A percentile compares a stretch with the other conserved stretches of the same genome.
phyloP scores from a whole-genome alignment of 2,329 filamentous ascomycete species.

The Gaeumannomyces sp. region DNA sequence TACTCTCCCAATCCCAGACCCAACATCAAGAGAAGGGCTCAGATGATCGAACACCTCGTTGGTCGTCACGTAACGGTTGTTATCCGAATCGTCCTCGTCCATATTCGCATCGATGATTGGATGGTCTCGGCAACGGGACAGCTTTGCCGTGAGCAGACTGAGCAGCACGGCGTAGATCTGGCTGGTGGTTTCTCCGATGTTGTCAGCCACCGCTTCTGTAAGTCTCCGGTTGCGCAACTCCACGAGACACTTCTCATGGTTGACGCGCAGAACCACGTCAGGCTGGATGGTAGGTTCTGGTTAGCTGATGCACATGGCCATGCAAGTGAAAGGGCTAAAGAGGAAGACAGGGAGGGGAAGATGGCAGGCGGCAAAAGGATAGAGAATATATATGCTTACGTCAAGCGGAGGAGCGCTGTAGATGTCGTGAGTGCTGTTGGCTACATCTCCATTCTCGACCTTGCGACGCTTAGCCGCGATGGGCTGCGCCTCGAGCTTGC shows the following conservation, averaged over 20 bases:
- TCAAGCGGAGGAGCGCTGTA: slow-evolving; percentile 39
- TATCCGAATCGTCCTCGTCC: slow-evolving; percentile 26
- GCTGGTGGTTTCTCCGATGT: slow-evolving; percentile 67
- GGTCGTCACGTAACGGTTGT: slow-evolving; percentile 39
- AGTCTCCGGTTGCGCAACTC: slow-evolving; percentile 75
- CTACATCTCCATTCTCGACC: slow-evolving; percentile 40
- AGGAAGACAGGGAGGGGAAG: too few species aligned
- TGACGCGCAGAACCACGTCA: slow-evolving; percentile 69
- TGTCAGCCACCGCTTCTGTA: slow-evolving; percentile 62
- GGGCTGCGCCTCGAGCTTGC: slow-evolving; percentile 39
- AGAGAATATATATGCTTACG: slow-evolving; percentile 32
- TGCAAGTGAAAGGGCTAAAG: not conserved
- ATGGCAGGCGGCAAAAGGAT: not conserved
- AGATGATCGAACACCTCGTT: slow-evolving; percentile 51
- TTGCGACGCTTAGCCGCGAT: slow-evolving; percentile 46
- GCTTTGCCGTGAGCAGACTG: slow-evolving; percentile 60
- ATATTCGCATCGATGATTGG: slow-evolving; percentile 39
- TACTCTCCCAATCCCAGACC: slow-evolving; percentile 51
- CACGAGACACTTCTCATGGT: slow-evolving; percentile 78
- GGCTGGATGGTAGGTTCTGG: slow-evolving; percentile 42
- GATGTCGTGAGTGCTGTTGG: slow-evolving; percentile 34
- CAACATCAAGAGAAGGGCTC: slow-evolving; percentile 45
- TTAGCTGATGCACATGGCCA: not conserved
- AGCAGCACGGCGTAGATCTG: slow-evolving; percentile 73
- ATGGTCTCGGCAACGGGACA: slow-evolving; percentile 60